Percentiles rank a stretch among this genome's conserved stretches.
phyloP scores from a whole-genome alignment of 208 protist species.

The Naegleria fowleri region DNA sequence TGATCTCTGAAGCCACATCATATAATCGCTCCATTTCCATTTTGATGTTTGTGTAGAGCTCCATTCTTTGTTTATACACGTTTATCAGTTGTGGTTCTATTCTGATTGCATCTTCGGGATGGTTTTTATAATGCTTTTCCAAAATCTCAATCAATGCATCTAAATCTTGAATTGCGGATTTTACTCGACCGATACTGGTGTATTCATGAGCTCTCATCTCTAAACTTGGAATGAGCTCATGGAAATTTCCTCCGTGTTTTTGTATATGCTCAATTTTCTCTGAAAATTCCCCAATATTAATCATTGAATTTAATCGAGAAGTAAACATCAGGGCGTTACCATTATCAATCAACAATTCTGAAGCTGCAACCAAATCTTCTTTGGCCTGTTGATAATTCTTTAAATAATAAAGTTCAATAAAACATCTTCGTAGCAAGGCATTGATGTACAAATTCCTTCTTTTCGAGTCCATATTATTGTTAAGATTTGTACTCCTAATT shows the following conservation, averaged over 20 bases:
- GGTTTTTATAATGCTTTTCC: not conserved
- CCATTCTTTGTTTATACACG: not conserved
- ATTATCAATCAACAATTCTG: not conserved
- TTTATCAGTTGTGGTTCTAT: not conserved
- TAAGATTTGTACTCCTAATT: not conserved
- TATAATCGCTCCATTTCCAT: not conserved
- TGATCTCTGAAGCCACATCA: not conserved
- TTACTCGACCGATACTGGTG: not conserved
- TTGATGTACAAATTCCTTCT: not conserved
- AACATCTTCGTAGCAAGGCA: not conserved
- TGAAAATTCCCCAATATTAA: not conserved
- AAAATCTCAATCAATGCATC: not conserved
- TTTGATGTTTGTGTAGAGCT: not conserved
- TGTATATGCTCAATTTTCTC: not conserved
- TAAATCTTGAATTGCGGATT: not conserved
- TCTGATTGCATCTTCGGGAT: not conserved
- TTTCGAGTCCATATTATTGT: not conserved
- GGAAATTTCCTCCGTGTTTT: not conserved
- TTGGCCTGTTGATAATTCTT: not conserved
- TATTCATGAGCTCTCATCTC: not conserved
- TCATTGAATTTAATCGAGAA: not conserved
- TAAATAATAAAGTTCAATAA: not conserved
- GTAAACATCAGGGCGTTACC: not conserved
- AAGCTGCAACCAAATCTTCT: not conserved
- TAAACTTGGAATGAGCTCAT: not conserved